Conservation (phyloP, 2,329 filamentous ascomycete genomes). For the Aspergillus awamori region DNA sequence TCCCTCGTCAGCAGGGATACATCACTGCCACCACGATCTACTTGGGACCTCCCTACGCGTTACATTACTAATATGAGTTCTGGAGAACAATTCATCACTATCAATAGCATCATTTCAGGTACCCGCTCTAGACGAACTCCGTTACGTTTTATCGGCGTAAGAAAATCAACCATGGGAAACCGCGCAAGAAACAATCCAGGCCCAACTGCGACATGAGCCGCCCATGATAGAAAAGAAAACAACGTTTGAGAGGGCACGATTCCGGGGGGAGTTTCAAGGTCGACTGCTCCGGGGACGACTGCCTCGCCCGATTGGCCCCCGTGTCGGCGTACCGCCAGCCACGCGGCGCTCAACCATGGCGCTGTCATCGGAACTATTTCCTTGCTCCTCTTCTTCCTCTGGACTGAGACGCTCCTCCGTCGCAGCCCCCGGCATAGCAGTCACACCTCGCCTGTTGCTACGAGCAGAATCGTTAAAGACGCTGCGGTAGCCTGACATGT, state of each 20-base stretch:
- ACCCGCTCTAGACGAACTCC: conserved; percentile 15
- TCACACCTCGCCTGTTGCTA: conserved; percentile 14
- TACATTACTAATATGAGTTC: background rate
- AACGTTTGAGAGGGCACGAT: conserved; percentile 17
- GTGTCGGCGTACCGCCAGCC: conserved; percentile 25
- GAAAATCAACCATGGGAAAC: conserved; percentile 4
- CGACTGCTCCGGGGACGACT: conserved; percentile 31
- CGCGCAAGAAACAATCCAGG: conserved; percentile 9
- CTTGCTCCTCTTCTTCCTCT: conserved; percentile 23
- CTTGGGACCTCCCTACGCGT: no score
- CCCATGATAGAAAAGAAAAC: conserved; percentile 9
- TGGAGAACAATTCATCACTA: background rate
- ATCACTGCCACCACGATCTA: no score
- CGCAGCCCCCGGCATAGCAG: conserved; percentile 22
- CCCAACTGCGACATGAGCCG: conserved; percentile 13
- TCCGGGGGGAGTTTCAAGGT: conserved; percentile 12
- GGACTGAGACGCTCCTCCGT: conserved; percentile 20
- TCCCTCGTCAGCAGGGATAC: no score
- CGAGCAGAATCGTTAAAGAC: conserved; percentile 23
- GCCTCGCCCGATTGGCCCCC: conserved; percentile 22
- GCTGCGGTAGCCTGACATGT: conserved; percentile 28
- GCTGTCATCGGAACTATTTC: conserved; percentile 28
- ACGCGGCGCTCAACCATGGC: conserved; percentile 33
- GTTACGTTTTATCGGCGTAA: conserved; percentile 6
- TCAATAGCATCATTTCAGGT: background rate